Percentiles rank a stretch among this genome's conserved stretches.
Conservation (phyloP, 176 grass and related monocot species). For the Musa schizocarpa region DNA sequence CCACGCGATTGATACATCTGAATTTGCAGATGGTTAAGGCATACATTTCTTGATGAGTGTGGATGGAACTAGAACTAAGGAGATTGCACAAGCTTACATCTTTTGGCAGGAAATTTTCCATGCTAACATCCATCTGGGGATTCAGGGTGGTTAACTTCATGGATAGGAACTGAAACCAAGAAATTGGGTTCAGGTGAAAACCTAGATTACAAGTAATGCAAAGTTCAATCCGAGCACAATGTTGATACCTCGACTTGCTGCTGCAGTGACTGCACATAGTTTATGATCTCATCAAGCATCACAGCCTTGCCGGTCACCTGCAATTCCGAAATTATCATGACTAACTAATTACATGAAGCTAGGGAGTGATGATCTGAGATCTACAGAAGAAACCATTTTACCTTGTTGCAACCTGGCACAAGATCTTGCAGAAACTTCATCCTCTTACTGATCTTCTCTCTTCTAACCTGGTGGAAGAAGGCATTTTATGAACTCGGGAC, state of each 20-base stretch:
- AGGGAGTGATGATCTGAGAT: not conserved
- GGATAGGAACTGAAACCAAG: slow-evolving; percentile 44
- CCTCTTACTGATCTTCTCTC: slow-evolving; percentile 72
- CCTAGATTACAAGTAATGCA: not conserved
- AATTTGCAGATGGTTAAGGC: not conserved
- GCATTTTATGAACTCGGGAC: not conserved
- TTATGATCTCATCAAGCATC: slow-evolving; percentile 79
- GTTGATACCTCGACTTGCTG: slow-evolving; percentile 48
- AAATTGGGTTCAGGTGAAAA: not conserved
- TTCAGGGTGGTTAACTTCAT: slow-evolving; percentile 59
- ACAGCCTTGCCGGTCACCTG: slow-evolving; percentile 68
- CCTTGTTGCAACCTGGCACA: slow-evolving; percentile 65
- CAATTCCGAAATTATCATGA: not conserved
- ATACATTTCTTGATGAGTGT: not conserved
- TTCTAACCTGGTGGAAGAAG: slow-evolving; percentile 36
- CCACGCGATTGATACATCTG: slow-evolving; percentile 12
- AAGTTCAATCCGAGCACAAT: not conserved
- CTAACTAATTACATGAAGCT: too few species aligned
- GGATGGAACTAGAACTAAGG: not conserved
- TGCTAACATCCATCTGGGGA: slow-evolving; percentile 20
- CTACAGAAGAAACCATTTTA: slow-evolving; percentile 1
- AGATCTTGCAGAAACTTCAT: slow-evolving; percentile 66
- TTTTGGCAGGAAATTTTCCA: slow-evolving; percentile 9
- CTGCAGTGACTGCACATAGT: slow-evolving; percentile 76
- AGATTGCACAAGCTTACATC: slow-evolving; percentile 27